These are phyloP conservation scores for Metschnikowia kofuensis DNA, from an alignment of 805 yeast species.

Conservation along the genomic window DNA sequence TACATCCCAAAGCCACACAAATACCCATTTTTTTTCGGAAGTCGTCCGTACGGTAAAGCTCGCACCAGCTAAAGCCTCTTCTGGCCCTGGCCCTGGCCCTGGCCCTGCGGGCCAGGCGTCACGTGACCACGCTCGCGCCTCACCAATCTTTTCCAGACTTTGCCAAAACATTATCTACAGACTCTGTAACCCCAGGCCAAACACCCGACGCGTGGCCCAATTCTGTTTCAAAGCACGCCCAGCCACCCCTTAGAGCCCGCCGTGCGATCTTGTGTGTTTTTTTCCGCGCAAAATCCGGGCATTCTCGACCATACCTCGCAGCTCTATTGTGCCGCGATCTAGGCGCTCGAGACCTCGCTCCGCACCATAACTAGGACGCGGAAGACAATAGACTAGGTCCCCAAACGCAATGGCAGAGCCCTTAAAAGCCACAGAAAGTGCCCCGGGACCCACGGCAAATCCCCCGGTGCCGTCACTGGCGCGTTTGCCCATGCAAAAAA, in stretches of 20 bases:
- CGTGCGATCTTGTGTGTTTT: background rate
- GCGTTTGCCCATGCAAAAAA: background rate
- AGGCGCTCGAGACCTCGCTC: background rate
- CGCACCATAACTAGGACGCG: background rate
- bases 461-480: background rate
- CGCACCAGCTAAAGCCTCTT: too few species aligned
- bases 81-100: too few species aligned
- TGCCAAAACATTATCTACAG: background rate
- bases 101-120: background rate
- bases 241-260: background rate
- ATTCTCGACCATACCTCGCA: too few species aligned
- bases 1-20: too few species aligned
- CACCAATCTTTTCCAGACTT: background rate
- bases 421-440: background rate
- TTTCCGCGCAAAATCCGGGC: background rate
- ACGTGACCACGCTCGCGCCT: conserved; percentile 1
- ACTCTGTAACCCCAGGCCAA: conserved; percentile 3
- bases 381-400: background rate
- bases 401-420: conserved; percentile 1
- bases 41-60: too few species aligned
- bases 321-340: background rate
- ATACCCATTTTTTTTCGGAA: too few species aligned
- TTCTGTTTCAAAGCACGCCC: background rate
- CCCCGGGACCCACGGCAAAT: too few species aligned
- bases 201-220: background rate